Conservation (phyloP, 2,329 filamentous ascomycete species). For the Mycosphaerella arachidis region DNA sequence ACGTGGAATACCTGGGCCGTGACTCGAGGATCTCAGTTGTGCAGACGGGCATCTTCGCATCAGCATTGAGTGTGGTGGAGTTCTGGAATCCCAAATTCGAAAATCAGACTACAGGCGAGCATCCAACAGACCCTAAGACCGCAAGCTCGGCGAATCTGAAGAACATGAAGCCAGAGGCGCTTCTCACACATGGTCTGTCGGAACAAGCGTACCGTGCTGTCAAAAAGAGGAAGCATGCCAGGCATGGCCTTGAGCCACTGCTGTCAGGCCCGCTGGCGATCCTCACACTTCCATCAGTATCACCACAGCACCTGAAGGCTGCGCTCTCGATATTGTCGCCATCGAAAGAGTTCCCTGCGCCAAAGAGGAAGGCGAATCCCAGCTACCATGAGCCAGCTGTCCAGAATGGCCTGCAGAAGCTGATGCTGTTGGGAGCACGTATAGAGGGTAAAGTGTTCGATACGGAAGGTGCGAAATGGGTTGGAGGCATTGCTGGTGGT, state of each 20-base stretch:
- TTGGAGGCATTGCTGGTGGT: slow-evolving; percentile 74
- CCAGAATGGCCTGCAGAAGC: slow-evolving; percentile 78
- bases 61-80: slow-evolving; percentile 79
- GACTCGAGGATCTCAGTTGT: slow-evolving; percentile 70
- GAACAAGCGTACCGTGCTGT: slow-evolving; percentile 50
- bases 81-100: slow-evolving; percentile 55
- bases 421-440: slow-evolving; percentile 79
- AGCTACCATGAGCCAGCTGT: slow-evolving; percentile 75
- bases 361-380: slow-evolving; percentile 69
- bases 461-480: slow-evolving; percentile 63
- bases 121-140: neutral
- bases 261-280: slow-evolving; percentile 77
- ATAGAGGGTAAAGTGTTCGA: slow-evolving; percentile 85
- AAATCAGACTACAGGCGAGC: neutral
- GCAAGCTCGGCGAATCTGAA: slow-evolving; percentile 33
- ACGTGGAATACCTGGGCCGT: slow-evolving; percentile 45
- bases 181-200: slow-evolving; percentile 56
- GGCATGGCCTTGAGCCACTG: slow-evolving; percentile 65
- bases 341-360: slow-evolving; percentile 68
- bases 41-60: slow-evolving; percentile 82
- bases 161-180: slow-evolving; percentile 24
- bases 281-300: slow-evolving; percentile 75
- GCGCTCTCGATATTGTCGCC: slow-evolving; percentile 76
- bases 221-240: slow-evolving; percentile 25
- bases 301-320: slow-evolving; percentile 76